Base-by-base conservation (phyloP, 257 asterid genomes). In the Petunia axillaris region DNA sequence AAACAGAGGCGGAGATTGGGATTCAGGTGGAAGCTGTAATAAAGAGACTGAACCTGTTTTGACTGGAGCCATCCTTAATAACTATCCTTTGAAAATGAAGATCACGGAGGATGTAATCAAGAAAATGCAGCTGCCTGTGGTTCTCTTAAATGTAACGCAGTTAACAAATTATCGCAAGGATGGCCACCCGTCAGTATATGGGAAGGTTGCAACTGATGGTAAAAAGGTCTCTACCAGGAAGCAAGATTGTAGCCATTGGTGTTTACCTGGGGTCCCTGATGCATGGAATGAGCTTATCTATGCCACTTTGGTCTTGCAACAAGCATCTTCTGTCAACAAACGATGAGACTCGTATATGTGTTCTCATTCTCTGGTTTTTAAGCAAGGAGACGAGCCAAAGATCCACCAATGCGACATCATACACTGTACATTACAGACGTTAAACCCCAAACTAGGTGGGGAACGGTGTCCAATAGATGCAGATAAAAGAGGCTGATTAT, bases 241-340 rank as follows among this genome's bases (percentile, higher is more conserved):
- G 67, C 98, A 96, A 89, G 99, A 94, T 83, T 96, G 99, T 82
- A 96, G 99, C 88, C 99, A 96, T 58, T 96, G 99, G 99, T 96
- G 98, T 79, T 97, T 96, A 66, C 98, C 99, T 0, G 98, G 99
- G 0, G 97, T 94, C 63, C 98, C 99, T 6, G 98, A 96, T 82
- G 89, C 95, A 5, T 96, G 99, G 99, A 96, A 96, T 75, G 98
- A 96, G 91, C 94, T 96, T 6, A 91, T 96, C 78, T 96, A 94
- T 67, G 84, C 97, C 65, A 88, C 91, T 37, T 71, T 96, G 85
- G 87, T 94, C 67, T 83, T 86, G 46, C 68, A 78, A 78, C 87
- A 86, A 76, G 66, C 81, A 38, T 77, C 81, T 82, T 76, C 79
- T 44, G 64, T 81, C 62, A 64, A 81, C 74, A 71, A 73, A 46